phyloP scores from a whole-genome alignment of 805 yeast species.

The Hanseniaspora singularis region DNA sequence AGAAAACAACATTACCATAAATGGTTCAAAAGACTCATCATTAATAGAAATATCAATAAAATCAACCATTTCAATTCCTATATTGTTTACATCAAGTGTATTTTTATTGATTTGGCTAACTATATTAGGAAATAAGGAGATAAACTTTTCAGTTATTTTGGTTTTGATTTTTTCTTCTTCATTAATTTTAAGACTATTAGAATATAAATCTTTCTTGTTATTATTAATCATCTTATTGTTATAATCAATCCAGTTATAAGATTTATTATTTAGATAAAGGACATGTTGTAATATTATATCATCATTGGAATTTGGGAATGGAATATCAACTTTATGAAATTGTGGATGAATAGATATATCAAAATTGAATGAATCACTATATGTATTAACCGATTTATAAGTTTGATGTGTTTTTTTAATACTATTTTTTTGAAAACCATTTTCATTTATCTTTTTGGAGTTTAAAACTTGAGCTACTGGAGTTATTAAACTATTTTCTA shows the following conservation, averaged over 20 bases:
- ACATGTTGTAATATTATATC: conserved; percentile 1
- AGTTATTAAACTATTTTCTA: conserved; percentile 21
- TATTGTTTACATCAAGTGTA: background rate
- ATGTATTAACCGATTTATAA: background rate
- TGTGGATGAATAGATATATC: conserved; percentile 8
- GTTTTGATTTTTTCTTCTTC: background rate
- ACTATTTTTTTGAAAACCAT: conserved; percentile 2
- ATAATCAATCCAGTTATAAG: background rate
- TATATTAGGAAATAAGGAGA: background rate
- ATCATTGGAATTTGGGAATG: background rate
- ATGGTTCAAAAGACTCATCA: background rate
- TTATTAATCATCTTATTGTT: background rate
- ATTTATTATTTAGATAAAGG: background rate
- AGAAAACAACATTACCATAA: background rate
- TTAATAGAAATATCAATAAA: conserved; percentile 3
- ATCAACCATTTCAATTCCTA: conserved; percentile 6
- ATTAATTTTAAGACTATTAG: background rate
- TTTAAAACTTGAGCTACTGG: conserved; percentile 8
- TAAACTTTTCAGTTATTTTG: conserved; percentile 4
- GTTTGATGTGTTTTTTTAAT: background rate
- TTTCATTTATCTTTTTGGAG: conserved; percentile 11
- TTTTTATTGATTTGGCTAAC: background rate
- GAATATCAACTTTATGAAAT: conserved; percentile 9
- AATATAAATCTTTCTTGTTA: background rate
- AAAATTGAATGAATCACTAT: background rate